phyloP scores from a whole-genome alignment of 371 early-diverging fungal species.

The Mortierella sp. region DNA sequence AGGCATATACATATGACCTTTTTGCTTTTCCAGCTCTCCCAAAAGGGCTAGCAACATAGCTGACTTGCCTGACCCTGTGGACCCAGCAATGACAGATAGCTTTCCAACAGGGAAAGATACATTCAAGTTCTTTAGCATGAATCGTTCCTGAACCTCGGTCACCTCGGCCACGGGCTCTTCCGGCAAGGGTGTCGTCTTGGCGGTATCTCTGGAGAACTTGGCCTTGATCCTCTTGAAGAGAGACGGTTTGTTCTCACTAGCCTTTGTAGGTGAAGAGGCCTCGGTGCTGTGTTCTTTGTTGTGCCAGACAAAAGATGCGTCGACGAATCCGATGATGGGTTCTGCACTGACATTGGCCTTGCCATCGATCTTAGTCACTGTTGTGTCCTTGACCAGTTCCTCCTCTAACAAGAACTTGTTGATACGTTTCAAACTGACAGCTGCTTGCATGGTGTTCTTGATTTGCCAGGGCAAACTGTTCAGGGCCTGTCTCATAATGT shows the following conservation, averaged over 20 bases:
- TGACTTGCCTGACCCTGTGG: constrained; percentile 85
- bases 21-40: constrained; percentile 62
- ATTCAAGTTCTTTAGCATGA: constrained; percentile 63
- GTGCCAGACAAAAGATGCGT: constrained; percentile 59
- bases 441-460: constrained; percentile 66
- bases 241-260: constrained; percentile 9
- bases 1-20: constrained; percentile 61
- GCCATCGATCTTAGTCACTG: constrained; percentile 7
- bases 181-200: neutral
- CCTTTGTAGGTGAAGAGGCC: neutral
- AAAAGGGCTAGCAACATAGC: constrained; percentile 76
- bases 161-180: constrained; percentile 23
- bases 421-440: constrained; percentile 74
- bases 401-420: constrained; percentile 68
- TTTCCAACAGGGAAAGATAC: constrained; percentile 68
- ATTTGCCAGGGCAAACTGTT: constrained; percentile 75
- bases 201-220: constrained; percentile 24
- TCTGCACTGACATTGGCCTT: neutral
- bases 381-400: constrained; percentile 58
- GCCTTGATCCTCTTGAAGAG: constrained; percentile 28
- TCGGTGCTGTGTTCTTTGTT: constrained; percentile 23
- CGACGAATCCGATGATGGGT: constrained; percentile 52
- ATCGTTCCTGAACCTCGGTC: constrained; percentile 31
- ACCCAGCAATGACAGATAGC: constrained; percentile 81
- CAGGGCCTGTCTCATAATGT: constrained; percentile 68